Percentiles rank a stretch among this genome's conserved stretches.
Evolutionary conservation across 78 protist genomes (phyloP).

Genomic region (Dictyostelium brefeldianum): DNA sequence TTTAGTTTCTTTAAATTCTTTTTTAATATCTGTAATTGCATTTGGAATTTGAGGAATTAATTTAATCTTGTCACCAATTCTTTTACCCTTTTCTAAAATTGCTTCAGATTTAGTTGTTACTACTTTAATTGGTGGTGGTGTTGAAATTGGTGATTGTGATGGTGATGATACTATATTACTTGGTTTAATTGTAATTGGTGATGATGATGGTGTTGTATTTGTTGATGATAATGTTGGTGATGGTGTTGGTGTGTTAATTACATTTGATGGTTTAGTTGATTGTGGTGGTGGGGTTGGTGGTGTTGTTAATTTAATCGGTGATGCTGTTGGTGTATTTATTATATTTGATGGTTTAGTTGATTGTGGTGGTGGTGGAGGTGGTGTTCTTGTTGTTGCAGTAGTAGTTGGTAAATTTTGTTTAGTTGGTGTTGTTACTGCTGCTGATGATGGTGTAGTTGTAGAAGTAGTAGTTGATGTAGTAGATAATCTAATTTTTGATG

Average conservation of each 20-base stretch:
- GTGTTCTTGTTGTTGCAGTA: background rate
- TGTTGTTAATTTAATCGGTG: background rate
- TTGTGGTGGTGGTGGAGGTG: slow-evolving; percentile 31
- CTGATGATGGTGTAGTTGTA: background rate
- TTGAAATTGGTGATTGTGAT: background rate
- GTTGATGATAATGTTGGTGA: slow-evolving; percentile 25
- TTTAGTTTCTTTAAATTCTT: slow-evolving; percentile 24
- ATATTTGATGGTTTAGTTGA: slow-evolving; percentile 20
- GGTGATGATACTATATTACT: background rate
- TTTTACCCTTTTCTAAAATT: background rate
- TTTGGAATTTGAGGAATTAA: background rate
- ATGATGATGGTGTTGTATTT: background rate
- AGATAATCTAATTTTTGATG: background rate
- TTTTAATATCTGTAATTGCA: background rate
- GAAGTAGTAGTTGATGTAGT: background rate
- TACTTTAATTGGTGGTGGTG: slow-evolving; percentile 6
- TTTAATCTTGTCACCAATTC: background rate
- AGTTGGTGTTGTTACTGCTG: background rate
- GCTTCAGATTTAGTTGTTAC: background rate
- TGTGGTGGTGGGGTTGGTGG: background rate
- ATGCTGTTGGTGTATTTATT: background rate
- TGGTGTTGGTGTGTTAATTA: slow-evolving; percentile 23
- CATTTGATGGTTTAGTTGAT: background rate
- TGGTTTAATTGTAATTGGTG: slow-evolving; percentile 15
- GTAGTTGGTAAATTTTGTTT: background rate